A percentile compares a stretch with the other conserved stretches of the same genome.
Conservation (phyloP, 2,329 filamentous ascomycete genomes). For the Colletotrichum sp. region DNA sequence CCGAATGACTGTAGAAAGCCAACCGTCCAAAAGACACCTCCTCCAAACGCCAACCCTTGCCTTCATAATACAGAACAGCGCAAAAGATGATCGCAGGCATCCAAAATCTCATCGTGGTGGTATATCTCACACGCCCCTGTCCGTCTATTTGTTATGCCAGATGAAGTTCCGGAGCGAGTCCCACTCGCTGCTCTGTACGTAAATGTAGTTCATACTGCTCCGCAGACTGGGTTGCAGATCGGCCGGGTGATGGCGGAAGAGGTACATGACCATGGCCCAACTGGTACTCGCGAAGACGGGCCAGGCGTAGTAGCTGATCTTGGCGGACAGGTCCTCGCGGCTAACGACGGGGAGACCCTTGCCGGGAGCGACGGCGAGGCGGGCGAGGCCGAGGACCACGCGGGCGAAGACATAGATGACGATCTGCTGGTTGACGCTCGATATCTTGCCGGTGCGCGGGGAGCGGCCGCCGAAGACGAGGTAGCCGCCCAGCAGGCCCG, state of each 20-base stretch:
- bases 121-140: background rate
- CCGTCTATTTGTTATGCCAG: constrained; percentile 75
- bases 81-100: background rate
- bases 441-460: constrained; percentile 69
- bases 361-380: constrained; percentile 75
- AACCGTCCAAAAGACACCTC: background rate
- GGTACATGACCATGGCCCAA: constrained; percentile 94
- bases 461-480: constrained; percentile 80
- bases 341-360: constrained; percentile 56
- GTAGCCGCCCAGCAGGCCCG: constrained; percentile 89
- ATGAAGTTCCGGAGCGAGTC: constrained; percentile 84
- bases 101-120: background rate
- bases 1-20: background rate
- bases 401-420: constrained; percentile 97
- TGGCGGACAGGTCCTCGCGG: constrained; percentile 43
- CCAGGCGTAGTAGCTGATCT: constrained; percentile 79
- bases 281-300: constrained; percentile 88
- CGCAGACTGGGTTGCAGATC: constrained; percentile 89
- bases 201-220: constrained; percentile 98
- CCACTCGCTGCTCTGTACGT: constrained; percentile 87
- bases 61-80: background rate
- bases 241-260: constrained; percentile 92
- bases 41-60: background rate
- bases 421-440: constrained; percentile 92
- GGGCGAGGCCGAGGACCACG: constrained; percentile 83